A percentile compares a stretch with the other conserved stretches of the same genome.
phyloP scores from a whole-genome alignment of 108 stramenopile genomes.

The Bacterosira constricta region DNA sequence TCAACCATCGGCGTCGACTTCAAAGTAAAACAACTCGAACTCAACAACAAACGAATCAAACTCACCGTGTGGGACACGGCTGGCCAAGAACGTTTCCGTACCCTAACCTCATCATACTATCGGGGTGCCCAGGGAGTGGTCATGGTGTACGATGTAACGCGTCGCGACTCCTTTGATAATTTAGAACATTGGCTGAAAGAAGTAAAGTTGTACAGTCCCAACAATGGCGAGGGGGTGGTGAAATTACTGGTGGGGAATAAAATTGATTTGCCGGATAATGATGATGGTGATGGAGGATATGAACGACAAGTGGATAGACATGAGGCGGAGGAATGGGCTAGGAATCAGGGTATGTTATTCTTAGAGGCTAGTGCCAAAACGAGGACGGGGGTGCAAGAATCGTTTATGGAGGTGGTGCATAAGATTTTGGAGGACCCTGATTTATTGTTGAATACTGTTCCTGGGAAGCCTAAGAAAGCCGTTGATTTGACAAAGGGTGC shows the following conservation, averaged over 20 bases:
- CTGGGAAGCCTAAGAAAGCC: constrained; percentile 74
- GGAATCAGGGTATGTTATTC: constrained; percentile 95
- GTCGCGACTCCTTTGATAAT: constrained; percentile 98
- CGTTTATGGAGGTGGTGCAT: constrained; percentile 95
- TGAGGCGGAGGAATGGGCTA: constrained; percentile 94
- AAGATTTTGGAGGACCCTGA: constrained; percentile 97
- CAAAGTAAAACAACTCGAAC: constrained; percentile 91
- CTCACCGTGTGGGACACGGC: constrained; percentile 98
- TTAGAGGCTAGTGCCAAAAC: constrained; percentile 97
- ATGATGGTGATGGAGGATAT: constrained; percentile 18
- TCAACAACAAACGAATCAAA: constrained; percentile 90
- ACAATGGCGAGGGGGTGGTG: constrained; percentile 95
- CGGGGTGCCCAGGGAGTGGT: constrained; percentile 99
- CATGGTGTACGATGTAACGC: constrained; percentile 97
- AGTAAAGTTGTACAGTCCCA: constrained; percentile 93
- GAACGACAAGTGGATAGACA: constrained; percentile 77
- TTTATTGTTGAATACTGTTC: constrained; percentile 88
- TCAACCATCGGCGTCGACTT: constrained; percentile 98
- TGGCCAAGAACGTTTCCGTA: constrained; percentile 99
- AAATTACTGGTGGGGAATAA: constrained; percentile 99
- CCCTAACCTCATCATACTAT: constrained; percentile 97
- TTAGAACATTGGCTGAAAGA: constrained; percentile 98
- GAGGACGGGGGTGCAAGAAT: constrained; percentile 89
- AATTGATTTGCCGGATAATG: constrained; percentile 77
- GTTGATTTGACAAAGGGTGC: constrained; percentile 39